These are phyloP conservation scores for Fusarium sp. DNA, from an alignment of 2,329 filamentous ascomycete genomes.

Conservation along the genomic window DNA sequence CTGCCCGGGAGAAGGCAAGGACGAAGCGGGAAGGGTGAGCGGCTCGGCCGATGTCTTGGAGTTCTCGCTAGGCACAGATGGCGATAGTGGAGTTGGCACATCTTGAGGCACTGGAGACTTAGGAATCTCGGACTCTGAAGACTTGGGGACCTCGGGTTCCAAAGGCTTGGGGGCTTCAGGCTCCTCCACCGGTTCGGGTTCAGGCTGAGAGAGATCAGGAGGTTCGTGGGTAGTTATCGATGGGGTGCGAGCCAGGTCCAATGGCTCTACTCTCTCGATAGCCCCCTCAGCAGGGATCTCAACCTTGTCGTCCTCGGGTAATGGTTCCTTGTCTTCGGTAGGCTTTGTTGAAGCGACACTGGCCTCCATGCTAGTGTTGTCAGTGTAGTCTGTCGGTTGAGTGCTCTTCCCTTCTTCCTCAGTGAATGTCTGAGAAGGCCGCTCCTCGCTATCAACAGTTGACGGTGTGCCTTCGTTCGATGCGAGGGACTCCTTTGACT, in stretches of 20 bases:
- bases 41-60: slow-evolving; percentile 20
- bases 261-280: slow-evolving; percentile 58
- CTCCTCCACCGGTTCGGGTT: slow-evolving; percentile 4
- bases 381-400: slow-evolving; percentile 52
- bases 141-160: neutral
- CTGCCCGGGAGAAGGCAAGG: slow-evolving; percentile 26
- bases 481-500: slow-evolving; percentile 76
- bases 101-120: slow-evolving; percentile 18
- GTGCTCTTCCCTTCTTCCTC: slow-evolving; percentile 59
- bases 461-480: slow-evolving; percentile 72
- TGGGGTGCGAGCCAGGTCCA: slow-evolving; percentile 57
- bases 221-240: slow-evolving; percentile 35
- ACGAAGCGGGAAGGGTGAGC: slow-evolving; percentile 15
- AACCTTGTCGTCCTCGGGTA: slow-evolving; percentile 46
- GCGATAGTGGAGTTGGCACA: slow-evolving; percentile 29
- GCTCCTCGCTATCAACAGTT: slow-evolving; percentile 59
- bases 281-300: slow-evolving; percentile 46
- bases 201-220: slow-evolving; percentile 13
- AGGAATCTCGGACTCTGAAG: neutral
- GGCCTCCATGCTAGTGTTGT: slow-evolving; percentile 46
- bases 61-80: slow-evolving; percentile 29
- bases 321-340: slow-evolving; percentile 35
- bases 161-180: neutral
- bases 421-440: slow-evolving; percentile 54
- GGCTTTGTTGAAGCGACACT: slow-evolving; percentile 43